Conservation (phyloP, 768 basidiomycete species). For the Hericium erinaceus region DNA sequence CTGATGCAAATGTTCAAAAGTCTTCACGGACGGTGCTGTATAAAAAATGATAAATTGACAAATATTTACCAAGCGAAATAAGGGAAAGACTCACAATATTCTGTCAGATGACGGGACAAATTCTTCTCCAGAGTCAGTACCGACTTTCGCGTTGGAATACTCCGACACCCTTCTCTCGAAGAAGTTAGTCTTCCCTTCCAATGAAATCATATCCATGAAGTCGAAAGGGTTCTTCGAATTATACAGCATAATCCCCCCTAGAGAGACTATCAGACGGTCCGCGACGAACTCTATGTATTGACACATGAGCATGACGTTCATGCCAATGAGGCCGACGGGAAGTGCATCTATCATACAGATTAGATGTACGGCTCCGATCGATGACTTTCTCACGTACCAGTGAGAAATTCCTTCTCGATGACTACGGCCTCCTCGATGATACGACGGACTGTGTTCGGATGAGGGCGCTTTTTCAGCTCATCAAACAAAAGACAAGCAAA, state of each 20-base stretch:
- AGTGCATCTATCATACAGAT: conserved; percentile 52
- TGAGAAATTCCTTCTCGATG: too few relatives aligned
- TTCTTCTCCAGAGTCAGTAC: conserved; percentile 4
- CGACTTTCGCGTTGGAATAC: conserved; percentile 60
- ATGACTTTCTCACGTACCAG: too few relatives aligned
- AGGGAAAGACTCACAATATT: conserved; percentile 27
- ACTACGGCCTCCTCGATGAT: too few relatives aligned
- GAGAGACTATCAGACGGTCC: conserved; percentile 75
- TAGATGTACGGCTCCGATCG: too few relatives aligned
- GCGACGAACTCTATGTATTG: conserved; percentile 92
- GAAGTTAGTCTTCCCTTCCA: conserved; percentile 96
- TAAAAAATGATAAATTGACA: too few relatives aligned
- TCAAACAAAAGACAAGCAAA: neutral
- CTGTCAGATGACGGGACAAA: conserved; percentile 14
- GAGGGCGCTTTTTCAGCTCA: neutral
- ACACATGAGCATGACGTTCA: conserved; percentile 83
- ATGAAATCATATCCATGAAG: conserved; percentile 92
- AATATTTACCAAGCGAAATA: too few relatives aligned
- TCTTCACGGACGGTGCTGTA: too few relatives aligned
- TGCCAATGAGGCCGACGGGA: conserved; percentile 80
- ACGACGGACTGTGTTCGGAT: too few relatives aligned
- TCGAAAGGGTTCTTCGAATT: conserved; percentile 77
- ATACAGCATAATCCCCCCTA: conserved; percentile 79
- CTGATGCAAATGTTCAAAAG: too few relatives aligned
- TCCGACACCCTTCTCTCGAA: conserved; percentile 93